A percentile compares a stretch with the other conserved stretches of the same genome.
phyloP scores from a whole-genome alignment of 257 asterid genomes.

The Prunella vulgaris region DNA sequence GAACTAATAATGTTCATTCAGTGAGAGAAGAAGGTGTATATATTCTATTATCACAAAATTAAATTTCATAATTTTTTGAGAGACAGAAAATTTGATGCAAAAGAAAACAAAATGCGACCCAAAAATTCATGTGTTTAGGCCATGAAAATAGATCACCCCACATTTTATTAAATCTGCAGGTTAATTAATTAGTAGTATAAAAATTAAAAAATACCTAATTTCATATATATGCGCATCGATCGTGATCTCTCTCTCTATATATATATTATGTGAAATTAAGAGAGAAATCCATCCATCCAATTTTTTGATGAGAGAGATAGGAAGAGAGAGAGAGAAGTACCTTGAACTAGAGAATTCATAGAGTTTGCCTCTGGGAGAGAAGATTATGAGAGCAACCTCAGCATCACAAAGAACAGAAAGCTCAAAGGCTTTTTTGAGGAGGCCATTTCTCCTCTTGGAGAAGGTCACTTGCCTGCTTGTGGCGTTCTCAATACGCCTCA shows the following conservation, averaged over 20 bases:
- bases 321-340: slow-evolving; percentile 27
- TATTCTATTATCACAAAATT: too few species aligned
- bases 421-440: slow-evolving; percentile 81
- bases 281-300: neutral
- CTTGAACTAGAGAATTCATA: slow-evolving; percentile 77
- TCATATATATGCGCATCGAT: too few species aligned
- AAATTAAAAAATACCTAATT: too few species aligned
- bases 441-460: slow-evolving; percentile 88
- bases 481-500: slow-evolving; percentile 92
- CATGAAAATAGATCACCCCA: too few species aligned
- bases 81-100: too few species aligned
- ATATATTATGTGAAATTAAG: neutral
- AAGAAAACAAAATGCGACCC: too few species aligned
- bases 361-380: slow-evolving; percentile 82
- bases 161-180: too few species aligned
- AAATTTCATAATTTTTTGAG: too few species aligned
- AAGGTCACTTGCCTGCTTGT: slow-evolving; percentile 91
- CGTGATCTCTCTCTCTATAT: too few species aligned
- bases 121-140: too few species aligned
- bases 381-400: slow-evolving; percentile 69
- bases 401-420: slow-evolving; percentile 91
- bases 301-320: neutral
- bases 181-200: too few species aligned
- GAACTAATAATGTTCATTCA: neutral
- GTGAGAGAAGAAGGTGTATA: neutral